These are phyloP conservation scores for Aspergillus candidus DNA, from an alignment of 2,329 filamentous ascomycete genomes.

Conservation along the genomic window DNA sequence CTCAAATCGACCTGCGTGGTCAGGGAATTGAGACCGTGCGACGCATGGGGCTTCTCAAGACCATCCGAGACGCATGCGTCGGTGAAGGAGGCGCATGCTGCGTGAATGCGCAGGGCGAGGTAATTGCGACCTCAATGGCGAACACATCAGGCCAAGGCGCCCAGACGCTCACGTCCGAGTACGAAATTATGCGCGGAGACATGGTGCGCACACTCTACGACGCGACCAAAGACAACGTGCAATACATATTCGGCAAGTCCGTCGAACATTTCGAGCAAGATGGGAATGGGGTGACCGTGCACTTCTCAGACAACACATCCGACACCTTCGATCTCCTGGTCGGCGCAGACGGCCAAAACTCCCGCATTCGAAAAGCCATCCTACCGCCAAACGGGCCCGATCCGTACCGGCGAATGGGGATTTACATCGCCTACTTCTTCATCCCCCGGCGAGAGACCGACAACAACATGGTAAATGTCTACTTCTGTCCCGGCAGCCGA, in stretches of 20 bases:
- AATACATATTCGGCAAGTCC: constrained; percentile 31
- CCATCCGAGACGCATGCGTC: constrained; percentile 35
- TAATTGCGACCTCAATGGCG: constrained; percentile 36
- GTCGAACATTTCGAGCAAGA: constrained; percentile 28
- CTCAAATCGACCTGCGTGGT: constrained; percentile 51
- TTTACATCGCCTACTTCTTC: constrained; percentile 24
- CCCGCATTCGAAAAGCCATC: constrained; percentile 43
- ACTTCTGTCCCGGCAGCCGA: constrained; percentile 16
- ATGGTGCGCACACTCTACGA: constrained; percentile 49
- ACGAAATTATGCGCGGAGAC: constrained; percentile 56
- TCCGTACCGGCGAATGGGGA: constrained; percentile 14
- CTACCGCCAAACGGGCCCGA: constrained; percentile 17
- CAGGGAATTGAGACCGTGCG: constrained; percentile 47
- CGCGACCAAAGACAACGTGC: constrained; percentile 25
- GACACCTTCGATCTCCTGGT: constrained; percentile 49
- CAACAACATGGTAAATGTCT: constrained; percentile 13
- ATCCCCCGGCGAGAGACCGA: constrained; percentile 19
- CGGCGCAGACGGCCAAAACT: constrained; percentile 52
- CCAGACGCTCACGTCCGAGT: constrained; percentile 48
- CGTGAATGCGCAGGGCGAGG: constrained; percentile 37
- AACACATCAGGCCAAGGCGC: constrained; percentile 41
- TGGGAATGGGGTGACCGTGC: constrained; percentile 30
- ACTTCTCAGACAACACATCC: constrained; percentile 40
- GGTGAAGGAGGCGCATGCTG: constrained; percentile 45
- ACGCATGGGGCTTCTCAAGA: constrained; percentile 47